These are phyloP conservation scores for Neophaeococcomyces mojaviensis DNA, from an alignment of 2,329 filamentous ascomycete species.

Conservation along the genomic window DNA sequence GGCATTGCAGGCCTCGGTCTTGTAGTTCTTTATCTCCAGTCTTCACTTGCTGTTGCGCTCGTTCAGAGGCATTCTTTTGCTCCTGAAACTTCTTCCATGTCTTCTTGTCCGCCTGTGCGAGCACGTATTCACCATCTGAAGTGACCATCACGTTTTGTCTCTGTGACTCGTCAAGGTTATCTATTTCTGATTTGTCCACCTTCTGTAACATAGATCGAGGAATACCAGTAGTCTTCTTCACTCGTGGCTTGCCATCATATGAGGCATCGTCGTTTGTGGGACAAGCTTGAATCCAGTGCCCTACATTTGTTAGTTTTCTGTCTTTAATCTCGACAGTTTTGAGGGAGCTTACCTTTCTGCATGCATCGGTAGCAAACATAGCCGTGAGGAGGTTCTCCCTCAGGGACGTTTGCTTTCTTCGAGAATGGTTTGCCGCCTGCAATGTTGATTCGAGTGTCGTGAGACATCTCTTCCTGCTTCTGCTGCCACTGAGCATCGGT, in stretches of 20 bases:
- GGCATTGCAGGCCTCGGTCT: slow-evolving; percentile 82
- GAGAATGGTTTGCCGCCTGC: slow-evolving; percentile 28
- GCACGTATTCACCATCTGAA: slow-evolving; percentile 92
- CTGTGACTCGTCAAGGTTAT: slow-evolving; percentile 60
- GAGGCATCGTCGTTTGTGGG: slow-evolving; percentile 98
- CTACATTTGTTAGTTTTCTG: slow-evolving; percentile 35
- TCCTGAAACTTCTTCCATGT: slow-evolving; percentile 97
- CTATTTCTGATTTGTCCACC: slow-evolving; percentile 70
- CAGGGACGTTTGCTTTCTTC: slow-evolving; percentile 62
- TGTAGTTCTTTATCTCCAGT: slow-evolving; percentile 79
- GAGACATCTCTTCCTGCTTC: slow-evolving; percentile 87
- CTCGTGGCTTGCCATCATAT: slow-evolving; percentile 84
- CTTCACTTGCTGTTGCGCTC: slow-evolving; percentile 68
- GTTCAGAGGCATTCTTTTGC: slow-evolving; percentile 75
- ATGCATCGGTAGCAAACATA: slow-evolving; percentile 96
- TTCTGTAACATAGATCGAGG: slow-evolving; percentile 92
- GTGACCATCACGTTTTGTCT: slow-evolving; percentile 94
- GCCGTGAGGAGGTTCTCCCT: slow-evolving; percentile 84
- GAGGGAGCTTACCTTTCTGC: slow-evolving; percentile 70
- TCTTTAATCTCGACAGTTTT: too few species aligned
- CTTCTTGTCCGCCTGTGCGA: slow-evolving; percentile 89
- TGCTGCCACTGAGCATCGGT: slow-evolving; percentile 88
- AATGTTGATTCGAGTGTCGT: slow-evolving; percentile 38
- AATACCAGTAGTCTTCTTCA: slow-evolving; percentile 95
- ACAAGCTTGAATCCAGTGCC: slow-evolving; percentile 98